Conservation (phyloP, 139 green algal genomes). For the Tetraselmis striata region DNA sequence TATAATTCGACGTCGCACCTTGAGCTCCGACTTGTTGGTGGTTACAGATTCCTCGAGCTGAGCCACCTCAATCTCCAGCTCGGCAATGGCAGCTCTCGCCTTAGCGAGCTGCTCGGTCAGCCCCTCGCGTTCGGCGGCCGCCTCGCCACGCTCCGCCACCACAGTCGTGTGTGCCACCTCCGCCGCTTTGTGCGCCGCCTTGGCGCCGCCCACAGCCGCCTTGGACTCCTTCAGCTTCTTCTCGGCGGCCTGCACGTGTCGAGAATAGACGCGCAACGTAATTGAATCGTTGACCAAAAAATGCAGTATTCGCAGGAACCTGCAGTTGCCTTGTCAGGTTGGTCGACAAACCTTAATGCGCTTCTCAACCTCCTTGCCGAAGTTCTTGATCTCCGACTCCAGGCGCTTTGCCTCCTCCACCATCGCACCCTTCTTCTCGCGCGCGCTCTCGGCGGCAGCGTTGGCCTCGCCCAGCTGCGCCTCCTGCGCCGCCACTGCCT, state of each 20-base stretch:
- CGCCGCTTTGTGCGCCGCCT: slow-evolving; percentile 31
- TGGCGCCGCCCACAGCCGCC: slow-evolving; percentile 40
- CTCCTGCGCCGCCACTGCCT: slow-evolving; percentile 48
- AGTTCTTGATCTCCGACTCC: slow-evolving; percentile 70
- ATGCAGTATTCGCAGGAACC: no score
- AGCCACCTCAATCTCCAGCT: slow-evolving; percentile 1
- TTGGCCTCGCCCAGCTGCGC: slow-evolving; percentile 42
- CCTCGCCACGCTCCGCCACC: slow-evolving; percentile 39
- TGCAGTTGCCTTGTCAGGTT: no score
- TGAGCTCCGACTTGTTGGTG: slow-evolving; percentile 2
- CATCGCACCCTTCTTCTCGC: slow-evolving; percentile 50
- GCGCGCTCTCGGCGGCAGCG: slow-evolving; percentile 37
- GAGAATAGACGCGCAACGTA: no score
- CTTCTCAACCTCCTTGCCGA: slow-evolving; percentile 65
- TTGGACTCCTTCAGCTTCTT: slow-evolving; percentile 71
- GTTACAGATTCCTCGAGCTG: background rate
- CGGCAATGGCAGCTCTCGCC: background rate
- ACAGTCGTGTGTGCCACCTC: slow-evolving; percentile 36
- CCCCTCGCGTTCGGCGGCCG: slow-evolving; percentile 40
- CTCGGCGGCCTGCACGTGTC: slow-evolving; percentile 59
- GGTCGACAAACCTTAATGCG: slow-evolving; percentile 27
- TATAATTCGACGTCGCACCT: slow-evolving; percentile 4
- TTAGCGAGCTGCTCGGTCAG: slow-evolving; percentile 51
- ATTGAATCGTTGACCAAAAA: no score
- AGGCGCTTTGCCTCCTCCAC: slow-evolving; percentile 57